A percentile compares a stretch with the other conserved stretches of the same genome.
Evolutionary conservation across 2,329 filamentous ascomycete genomes (phyloP).

Genomic region (Colletotrichum tamarilloi): DNA sequence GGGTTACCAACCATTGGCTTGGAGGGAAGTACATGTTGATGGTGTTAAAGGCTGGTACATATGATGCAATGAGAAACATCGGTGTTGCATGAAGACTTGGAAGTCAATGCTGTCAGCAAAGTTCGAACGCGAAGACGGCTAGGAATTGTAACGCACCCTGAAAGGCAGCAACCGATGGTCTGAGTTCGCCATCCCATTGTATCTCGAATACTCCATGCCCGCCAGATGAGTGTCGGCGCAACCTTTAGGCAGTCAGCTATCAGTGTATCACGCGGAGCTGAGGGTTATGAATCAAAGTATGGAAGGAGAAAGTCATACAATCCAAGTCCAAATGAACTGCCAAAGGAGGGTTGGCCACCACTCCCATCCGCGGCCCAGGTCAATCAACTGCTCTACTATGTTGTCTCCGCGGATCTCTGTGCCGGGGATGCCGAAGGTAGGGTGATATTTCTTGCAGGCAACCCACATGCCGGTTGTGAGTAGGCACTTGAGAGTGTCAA

Average conservation of each 20-base stretch:
- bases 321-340: constrained; percentile 66
- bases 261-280: too few species aligned
- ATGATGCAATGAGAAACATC: constrained; percentile 64
- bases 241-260: constrained; percentile 42
- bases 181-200: constrained; percentile 68
- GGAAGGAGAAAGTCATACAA: constrained; percentile 41
- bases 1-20: constrained; percentile 58
- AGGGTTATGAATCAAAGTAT: too few species aligned
- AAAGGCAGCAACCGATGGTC: constrained; percentile 54
- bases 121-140: too few species aligned
- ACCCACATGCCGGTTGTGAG: constrained; percentile 66
- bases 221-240: constrained; percentile 63
- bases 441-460: constrained; percentile 68
- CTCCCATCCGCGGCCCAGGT: constrained; percentile 64
- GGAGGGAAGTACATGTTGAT: constrained; percentile 62
- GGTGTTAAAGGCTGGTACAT: constrained; percentile 49
- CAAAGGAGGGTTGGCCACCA: constrained; percentile 69
- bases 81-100: constrained; percentile 64
- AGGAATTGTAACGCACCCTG: constrained; percentile 38
- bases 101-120: constrained; percentile 9
- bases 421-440: constrained; percentile 57
- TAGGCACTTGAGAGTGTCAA: constrained; percentile 53
- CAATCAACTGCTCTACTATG: constrained; percentile 53
- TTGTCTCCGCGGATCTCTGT: constrained; percentile 46
- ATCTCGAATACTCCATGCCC: constrained; percentile 64